Percentiles rank a stretch among this genome's conserved stretches.
Evolutionary conservation across 2,329 filamentous ascomycete genomes (phyloP).

Genomic region (Ophiocordyceps camponoti-leonardi): DNA sequence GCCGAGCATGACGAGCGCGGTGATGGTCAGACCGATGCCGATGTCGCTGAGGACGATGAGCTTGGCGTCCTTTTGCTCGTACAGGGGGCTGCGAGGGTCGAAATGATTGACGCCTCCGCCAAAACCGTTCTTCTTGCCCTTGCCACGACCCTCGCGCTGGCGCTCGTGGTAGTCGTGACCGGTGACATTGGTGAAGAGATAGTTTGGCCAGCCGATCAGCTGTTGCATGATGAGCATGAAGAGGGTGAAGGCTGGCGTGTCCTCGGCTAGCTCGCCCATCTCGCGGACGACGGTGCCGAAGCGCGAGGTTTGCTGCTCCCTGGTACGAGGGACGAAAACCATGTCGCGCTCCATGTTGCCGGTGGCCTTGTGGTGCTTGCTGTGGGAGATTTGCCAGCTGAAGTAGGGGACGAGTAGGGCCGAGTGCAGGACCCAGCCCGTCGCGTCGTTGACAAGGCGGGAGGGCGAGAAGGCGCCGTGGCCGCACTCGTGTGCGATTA

Average conservation of each 20-base stretch:
- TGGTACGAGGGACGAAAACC: conserved; percentile 93
- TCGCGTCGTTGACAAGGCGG: conserved; percentile 75
- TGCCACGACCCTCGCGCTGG: conserved; percentile 83
- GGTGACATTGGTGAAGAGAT: conserved; percentile 81
- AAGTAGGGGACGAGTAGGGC: conserved; percentile 88
- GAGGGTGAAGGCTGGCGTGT: conserved; percentile 75
- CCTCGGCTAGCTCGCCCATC: conserved; percentile 76
- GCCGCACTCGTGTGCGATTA: conserved; percentile 93
- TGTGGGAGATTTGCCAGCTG: conserved; percentile 98
- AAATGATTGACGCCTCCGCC: conserved; percentile 88
- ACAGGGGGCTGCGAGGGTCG: conserved; percentile 71
- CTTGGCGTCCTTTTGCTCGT: conserved; percentile 78
- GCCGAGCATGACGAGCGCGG: conserved; percentile 49
- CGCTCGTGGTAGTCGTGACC: conserved; percentile 89
- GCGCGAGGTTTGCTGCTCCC: conserved; percentile 61
- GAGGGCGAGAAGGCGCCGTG: conserved; percentile 95
- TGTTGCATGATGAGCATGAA: conserved; percentile 66
- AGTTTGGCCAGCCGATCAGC: conserved; percentile 82
- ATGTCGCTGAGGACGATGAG: conserved; percentile 77
- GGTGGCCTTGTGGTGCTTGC: conserved; percentile 98
- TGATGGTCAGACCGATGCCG: conserved; percentile 48
- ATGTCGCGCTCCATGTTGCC: conserved; percentile 96
- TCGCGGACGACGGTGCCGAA: conserved; percentile 64
- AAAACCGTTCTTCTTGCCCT: conserved; percentile 76
- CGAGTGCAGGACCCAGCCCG: conserved; percentile 85